A percentile compares a stretch with the other conserved stretches of the same genome.
Evolutionary conservation across 306 rosid genomes (phyloP).

Genomic region (Citrullus colocynthis): DNA sequence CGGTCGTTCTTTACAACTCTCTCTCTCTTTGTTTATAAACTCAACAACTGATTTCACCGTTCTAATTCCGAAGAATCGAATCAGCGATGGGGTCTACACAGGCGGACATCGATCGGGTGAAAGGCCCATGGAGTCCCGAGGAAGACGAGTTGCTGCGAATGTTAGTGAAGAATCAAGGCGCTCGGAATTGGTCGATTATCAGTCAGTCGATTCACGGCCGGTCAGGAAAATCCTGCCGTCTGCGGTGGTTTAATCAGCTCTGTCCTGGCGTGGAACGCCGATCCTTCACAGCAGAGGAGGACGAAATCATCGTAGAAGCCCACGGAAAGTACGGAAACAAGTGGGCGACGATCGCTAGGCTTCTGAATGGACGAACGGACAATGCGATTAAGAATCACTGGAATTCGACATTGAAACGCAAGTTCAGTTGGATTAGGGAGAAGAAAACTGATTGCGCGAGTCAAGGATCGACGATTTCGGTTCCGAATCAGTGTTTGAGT

Average conservation of each 20-base stretch:
- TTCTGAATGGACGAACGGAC: slow-evolving; percentile 48
- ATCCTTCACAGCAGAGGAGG: slow-evolving; percentile 35
- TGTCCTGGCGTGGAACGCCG: slow-evolving; percentile 50
- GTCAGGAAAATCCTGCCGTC: slow-evolving; percentile 48
- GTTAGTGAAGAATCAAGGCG: slow-evolving; percentile 25
- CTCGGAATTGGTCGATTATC: slow-evolving; percentile 42
- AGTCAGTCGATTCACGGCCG: slow-evolving; percentile 35
- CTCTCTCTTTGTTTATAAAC: background rate
- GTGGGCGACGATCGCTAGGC: slow-evolving; percentile 60
- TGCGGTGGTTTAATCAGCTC: slow-evolving; percentile 56
- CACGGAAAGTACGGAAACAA: slow-evolving; percentile 37
- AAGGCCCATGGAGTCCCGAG: slow-evolving; percentile 49
- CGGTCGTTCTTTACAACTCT: background rate
- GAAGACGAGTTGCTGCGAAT: slow-evolving; percentile 31
- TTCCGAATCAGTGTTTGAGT: slow-evolving; percentile 16
- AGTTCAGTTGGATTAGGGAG: slow-evolving; percentile 14
- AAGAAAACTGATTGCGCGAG: slow-evolving; percentile 11
- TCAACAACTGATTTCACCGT: background rate
- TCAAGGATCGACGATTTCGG: background rate
- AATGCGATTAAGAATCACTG: slow-evolving; percentile 58
- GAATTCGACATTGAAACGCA: slow-evolving; percentile 51
- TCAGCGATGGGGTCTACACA: slow-evolving; percentile 15
- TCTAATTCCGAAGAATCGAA: background rate
- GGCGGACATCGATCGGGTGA: slow-evolving; percentile 27
- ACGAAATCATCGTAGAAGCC: slow-evolving; percentile 21